Conservation (phyloP, 2,329 filamentous ascomycete genomes). For the Cryoendolithus antarcticus region DNA sequence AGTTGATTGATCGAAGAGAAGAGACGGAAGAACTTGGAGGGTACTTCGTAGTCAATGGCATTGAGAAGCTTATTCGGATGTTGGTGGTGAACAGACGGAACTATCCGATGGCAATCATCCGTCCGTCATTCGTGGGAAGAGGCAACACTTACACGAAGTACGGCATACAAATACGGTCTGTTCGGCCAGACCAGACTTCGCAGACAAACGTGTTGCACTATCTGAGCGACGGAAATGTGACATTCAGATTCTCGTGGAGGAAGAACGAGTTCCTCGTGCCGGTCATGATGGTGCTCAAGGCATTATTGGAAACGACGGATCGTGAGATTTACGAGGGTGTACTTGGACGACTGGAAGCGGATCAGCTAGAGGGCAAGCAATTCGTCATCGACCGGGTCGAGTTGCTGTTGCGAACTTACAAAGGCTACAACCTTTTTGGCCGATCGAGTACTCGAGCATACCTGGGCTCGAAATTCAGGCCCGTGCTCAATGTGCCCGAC, state of each 20-base stretch:
- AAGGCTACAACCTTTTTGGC: constrained; percentile 73
- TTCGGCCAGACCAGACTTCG: constrained; percentile 93
- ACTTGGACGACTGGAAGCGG: constrained; percentile 59
- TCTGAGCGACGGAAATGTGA: constrained; percentile 87
- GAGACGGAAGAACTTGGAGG: constrained; percentile 93
- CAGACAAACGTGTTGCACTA: constrained; percentile 97
- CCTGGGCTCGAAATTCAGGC: constrained; percentile 80
- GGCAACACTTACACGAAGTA: constrained; percentile 78
- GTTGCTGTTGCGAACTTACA: constrained; percentile 83
- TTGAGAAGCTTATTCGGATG: constrained; percentile 91
- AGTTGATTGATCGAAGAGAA: constrained; percentile 77
- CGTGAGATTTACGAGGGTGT: constrained; percentile 92
- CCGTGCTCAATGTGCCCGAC: constrained; percentile 71
- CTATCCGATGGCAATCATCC: constrained; percentile 86
- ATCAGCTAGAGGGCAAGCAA: constrained; percentile 66
- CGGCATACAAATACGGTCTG: constrained; percentile 82
- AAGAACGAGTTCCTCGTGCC: constrained; percentile 96
- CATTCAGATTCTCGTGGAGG: constrained; percentile 93
- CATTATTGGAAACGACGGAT: constrained; percentile 89
- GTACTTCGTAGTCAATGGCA: constrained; percentile 96
- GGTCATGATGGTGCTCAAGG: constrained; percentile 93
- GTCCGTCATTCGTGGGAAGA: constrained; percentile 78
- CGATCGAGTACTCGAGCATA: constrained; percentile 73
- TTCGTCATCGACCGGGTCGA: constrained; percentile 94
- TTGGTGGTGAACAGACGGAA: constrained; percentile 83